phyloP scores from a whole-genome alignment of 2,329 filamentous ascomycete species.

The Thermomyces lanuginosus region DNA sequence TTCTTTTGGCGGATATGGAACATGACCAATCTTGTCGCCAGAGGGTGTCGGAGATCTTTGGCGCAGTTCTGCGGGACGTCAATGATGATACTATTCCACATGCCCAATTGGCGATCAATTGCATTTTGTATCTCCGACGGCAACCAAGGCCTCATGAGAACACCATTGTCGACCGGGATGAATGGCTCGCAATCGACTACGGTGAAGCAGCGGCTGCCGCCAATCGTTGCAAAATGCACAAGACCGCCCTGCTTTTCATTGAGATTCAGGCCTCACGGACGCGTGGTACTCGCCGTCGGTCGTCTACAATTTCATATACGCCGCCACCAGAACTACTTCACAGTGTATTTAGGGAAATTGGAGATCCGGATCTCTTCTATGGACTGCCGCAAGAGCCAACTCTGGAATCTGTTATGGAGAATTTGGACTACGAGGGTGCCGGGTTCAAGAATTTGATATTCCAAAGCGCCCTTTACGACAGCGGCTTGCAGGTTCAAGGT shows the following conservation, averaged over 20 bases:
- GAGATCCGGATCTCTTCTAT: slow-evolving; percentile 93
- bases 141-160: slow-evolving; percentile 58
- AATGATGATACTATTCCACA: slow-evolving; percentile 38
- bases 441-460: slow-evolving; percentile 79
- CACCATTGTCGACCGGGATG: slow-evolving; percentile 60
- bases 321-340: slow-evolving; percentile 55
- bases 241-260: slow-evolving; percentile 66
- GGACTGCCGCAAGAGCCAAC: slow-evolving; percentile 67
- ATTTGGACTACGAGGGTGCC: slow-evolving; percentile 77
- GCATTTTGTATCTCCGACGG: slow-evolving; percentile 73
- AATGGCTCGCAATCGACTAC: slow-evolving; percentile 78
- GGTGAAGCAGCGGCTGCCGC: slow-evolving; percentile 54
- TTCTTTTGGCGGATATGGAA: slow-evolving; percentile 53
- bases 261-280: slow-evolving; percentile 52
- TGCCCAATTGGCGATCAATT: slow-evolving; percentile 56
- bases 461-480: slow-evolving; percentile 79
- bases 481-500: slow-evolving; percentile 49
- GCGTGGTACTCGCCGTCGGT: slow-evolving; percentile 46
- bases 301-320: slow-evolving; percentile 39
- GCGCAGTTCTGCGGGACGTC: slow-evolving; percentile 42
- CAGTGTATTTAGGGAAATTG: slow-evolving; percentile 75
- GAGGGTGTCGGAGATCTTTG: slow-evolving; percentile 49
- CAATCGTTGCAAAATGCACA: slow-evolving; percentile 64
- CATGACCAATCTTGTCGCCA: slow-evolving; percentile 43
- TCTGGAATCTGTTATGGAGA: slow-evolving; percentile 58